These are phyloP conservation scores for Gossypium arboreum DNA, from an alignment of 345 rosid species.

Conservation along the genomic window DNA sequence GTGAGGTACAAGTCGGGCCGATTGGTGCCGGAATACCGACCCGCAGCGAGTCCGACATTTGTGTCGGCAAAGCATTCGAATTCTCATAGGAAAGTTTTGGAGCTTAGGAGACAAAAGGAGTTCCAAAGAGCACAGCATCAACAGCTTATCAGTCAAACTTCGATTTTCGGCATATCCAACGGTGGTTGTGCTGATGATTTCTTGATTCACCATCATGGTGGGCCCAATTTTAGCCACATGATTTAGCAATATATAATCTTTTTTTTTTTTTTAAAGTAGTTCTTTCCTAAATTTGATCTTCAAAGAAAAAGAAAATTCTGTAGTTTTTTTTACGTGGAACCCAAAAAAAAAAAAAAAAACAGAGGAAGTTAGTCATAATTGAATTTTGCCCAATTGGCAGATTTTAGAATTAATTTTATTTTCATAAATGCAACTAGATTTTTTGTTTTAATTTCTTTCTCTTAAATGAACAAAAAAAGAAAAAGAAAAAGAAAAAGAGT, in stretches of 20 bases:
- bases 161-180: constrained; percentile 45
- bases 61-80: constrained; percentile 59
- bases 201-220: constrained; percentile 41
- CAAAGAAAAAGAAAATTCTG: background rate
- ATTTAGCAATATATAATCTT: constrained; percentile 27
- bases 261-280: background rate
- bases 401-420: background rate
- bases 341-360: background rate
- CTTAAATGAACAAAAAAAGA: too few relatives aligned
- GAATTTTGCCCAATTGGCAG: constrained; percentile 14
- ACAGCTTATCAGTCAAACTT: constrained; percentile 39
- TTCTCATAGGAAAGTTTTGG: constrained; percentile 75
- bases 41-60: constrained; percentile 76
- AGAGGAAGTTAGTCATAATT: constrained; percentile 3
- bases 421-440: background rate
- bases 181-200: constrained; percentile 46
- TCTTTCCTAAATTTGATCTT: background rate
- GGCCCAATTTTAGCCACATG: constrained; percentile 44
- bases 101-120: constrained; percentile 65
- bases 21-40: constrained; percentile 69
- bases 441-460: background rate
- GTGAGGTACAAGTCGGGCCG: constrained; percentile 79
- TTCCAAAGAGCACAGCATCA: constrained; percentile 38
- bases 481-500: too few relatives aligned
- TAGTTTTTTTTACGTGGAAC: background rate